Evolutionary conservation across 129 eudicot genomes (phyloP).

Genomic region (Sambucus nigra): DNA sequence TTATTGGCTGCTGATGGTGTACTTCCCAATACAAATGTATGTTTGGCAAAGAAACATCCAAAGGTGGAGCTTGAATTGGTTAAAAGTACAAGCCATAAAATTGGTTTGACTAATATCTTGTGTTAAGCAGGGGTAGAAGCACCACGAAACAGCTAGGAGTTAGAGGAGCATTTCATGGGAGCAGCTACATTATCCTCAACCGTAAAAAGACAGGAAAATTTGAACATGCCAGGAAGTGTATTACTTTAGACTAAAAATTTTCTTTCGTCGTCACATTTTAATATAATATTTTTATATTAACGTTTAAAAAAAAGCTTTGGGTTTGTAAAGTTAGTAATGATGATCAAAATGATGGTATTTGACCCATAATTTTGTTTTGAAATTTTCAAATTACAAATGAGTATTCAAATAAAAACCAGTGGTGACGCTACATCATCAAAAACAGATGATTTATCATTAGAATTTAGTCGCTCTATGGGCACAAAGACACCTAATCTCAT

Average conservation of each 20-base stretch:
- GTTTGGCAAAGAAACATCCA: slow-evolving; percentile 46
- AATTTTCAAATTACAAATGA: slow-evolving; percentile 24
- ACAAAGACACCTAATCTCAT: slow-evolving; percentile 79
- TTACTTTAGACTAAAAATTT: neutral
- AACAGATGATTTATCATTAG: slow-evolving; percentile 45
- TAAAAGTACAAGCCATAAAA: slow-evolving; percentile 45
- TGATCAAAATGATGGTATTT: slow-evolving; percentile 17
- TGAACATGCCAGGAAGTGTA: slow-evolving; percentile 45
- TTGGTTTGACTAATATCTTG: slow-evolving; percentile 17
- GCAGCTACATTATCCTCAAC: slow-evolving; percentile 23
- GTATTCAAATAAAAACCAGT: slow-evolving; percentile 65
- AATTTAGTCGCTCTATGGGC: slow-evolving; percentile 51
- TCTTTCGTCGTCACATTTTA: slow-evolving; percentile 1
- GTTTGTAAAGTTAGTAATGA: slow-evolving; percentile 24
- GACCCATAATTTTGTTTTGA: slow-evolving; percentile 7
- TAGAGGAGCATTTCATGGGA: slow-evolving; percentile 24
- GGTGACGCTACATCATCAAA: slow-evolving; percentile 24
- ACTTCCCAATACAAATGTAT: slow-evolving; percentile 70
- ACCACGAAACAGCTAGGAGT: slow-evolving; percentile 90
- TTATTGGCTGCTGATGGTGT: slow-evolving; percentile 63
- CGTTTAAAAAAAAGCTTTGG: neutral
- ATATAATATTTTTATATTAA: slow-evolving; percentile 4
- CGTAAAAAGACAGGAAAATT: slow-evolving; percentile 30
- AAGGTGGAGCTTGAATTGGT: slow-evolving; percentile 44
- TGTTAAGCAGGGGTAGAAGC: slow-evolving; percentile 59